Percentiles rank a stretch among this genome's conserved stretches.
These are phyloP conservation scores for Colletotrichum tabaci DNA, from an alignment of 2,329 filamentous ascomycete species.

Conservation along the genomic window DNA sequence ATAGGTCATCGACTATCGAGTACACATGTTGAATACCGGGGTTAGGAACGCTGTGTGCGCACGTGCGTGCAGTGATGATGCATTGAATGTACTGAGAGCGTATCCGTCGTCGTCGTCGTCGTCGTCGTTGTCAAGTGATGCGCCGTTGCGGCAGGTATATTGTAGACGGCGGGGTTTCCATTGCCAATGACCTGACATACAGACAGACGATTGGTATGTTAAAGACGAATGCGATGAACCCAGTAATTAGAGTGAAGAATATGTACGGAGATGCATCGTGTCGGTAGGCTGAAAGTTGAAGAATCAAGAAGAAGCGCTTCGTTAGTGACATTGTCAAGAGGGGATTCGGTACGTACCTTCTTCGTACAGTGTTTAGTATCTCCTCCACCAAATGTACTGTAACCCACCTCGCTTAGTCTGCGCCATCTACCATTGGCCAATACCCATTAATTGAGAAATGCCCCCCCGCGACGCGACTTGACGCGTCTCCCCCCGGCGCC, in stretches of 20 bases:
- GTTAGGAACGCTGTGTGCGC: background rate
- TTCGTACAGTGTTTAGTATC: background rate
- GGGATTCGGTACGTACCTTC: background rate
- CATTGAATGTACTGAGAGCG: background rate
- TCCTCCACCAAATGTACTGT: background rate
- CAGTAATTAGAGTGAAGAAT: too few relatives aligned
- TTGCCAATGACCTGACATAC: too few relatives aligned
- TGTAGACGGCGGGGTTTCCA: too few relatives aligned
- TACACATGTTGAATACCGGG: background rate
- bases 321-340: background rate
- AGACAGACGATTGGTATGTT: too few relatives aligned
- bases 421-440: constrained; percentile 9
- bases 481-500: constrained; percentile 34
- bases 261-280: background rate
- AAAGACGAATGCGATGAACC: too few relatives aligned
- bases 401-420: background rate
- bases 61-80: background rate
- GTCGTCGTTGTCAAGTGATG: background rate
- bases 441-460: constrained; percentile 25
- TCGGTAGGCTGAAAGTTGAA: background rate
- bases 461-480: constrained; percentile 32
- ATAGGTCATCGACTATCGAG: too few relatives aligned
- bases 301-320: background rate
- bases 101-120: too few relatives aligned
- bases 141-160: too few relatives aligned